Percentiles rank a stretch among this genome's conserved stretches.
Evolutionary conservation across 179 eudicot species (phyloP).

Genomic region (Drosera spatulata): DNA sequence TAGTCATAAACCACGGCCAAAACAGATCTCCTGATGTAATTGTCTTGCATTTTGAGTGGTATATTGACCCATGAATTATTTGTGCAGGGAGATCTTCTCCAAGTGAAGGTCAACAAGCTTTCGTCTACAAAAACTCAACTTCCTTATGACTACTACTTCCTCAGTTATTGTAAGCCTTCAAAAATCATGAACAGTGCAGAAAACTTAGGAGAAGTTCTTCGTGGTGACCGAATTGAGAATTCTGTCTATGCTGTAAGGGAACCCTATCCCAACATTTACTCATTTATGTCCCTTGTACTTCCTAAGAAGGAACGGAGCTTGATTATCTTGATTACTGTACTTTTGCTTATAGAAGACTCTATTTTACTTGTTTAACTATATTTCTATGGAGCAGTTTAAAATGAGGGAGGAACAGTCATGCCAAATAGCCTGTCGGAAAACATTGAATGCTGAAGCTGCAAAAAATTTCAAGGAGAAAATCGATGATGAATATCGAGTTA

Average conservation of each 20-base stretch:
- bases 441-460: slow-evolving; percentile 28
- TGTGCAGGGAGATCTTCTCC: slow-evolving; percentile 32
- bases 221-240: slow-evolving; percentile 44
- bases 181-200: slow-evolving; percentile 32
- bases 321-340: too few species aligned
- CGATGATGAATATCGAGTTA: slow-evolving; percentile 38
- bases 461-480: slow-evolving; percentile 40
- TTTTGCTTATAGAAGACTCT: background rate
- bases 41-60: background rate
- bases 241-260: slow-evolving; percentile 26
- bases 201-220: slow-evolving; percentile 41
- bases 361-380: background rate
- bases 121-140: slow-evolving; percentile 20
- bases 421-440: slow-evolving; percentile 22
- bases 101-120: slow-evolving; percentile 39
- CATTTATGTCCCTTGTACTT: background rate
- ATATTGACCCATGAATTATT: background rate
- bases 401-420: slow-evolving; percentile 37
- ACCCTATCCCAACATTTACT: background rate
- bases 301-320: too few species aligned
- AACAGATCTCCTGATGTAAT: background rate
- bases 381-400: slow-evolving; percentile 14
- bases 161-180: slow-evolving; percentile 35
- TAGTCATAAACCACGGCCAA: background rate
- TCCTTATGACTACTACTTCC: slow-evolving; percentile 35